Conservation (phyloP, 73 alveolate species). For the Blepharisma japonicum region DNA sequence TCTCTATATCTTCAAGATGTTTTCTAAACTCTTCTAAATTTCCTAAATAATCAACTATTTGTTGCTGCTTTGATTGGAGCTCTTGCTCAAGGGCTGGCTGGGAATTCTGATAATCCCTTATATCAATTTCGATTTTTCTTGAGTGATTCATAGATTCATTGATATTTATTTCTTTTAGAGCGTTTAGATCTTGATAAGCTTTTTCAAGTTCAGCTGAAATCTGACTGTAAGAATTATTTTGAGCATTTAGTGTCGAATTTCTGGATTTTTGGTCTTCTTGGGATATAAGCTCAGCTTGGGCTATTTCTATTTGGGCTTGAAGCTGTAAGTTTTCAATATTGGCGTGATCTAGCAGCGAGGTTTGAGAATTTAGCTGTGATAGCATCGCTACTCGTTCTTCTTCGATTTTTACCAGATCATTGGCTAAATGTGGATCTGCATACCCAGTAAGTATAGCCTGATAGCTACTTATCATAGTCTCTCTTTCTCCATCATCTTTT, state of each 20-base stretch:
- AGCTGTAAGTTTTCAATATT: not conserved
- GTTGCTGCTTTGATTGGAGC: not conserved
- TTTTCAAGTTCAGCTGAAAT: not conserved
- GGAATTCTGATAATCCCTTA: not conserved
- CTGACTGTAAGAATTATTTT: not conserved
- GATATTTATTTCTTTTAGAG: not conserved
- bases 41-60: not conserved
- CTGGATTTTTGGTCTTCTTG: constrained; percentile 14
- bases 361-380: constrained; percentile 1
- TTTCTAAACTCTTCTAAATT: not conserved
- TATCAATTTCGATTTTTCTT: constrained; percentile 8
- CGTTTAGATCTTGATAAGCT: not conserved
- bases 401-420: constrained; percentile 3
- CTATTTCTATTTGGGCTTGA: not conserved
- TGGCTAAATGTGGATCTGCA: not conserved
- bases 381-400: not conserved
- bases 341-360: not conserved
- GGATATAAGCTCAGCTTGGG: not conserved
- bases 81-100: not conserved
- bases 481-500: not conserved
- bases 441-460: not conserved
- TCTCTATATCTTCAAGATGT: not conserved
- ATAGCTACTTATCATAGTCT: not conserved
- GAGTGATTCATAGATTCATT: not conserved
- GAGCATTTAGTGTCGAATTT: not conserved